These are phyloP conservation scores for Lunularia cruciata DNA, from an alignment of 225 moss, liverwort and hornwort species.

Conservation along the genomic window DNA sequence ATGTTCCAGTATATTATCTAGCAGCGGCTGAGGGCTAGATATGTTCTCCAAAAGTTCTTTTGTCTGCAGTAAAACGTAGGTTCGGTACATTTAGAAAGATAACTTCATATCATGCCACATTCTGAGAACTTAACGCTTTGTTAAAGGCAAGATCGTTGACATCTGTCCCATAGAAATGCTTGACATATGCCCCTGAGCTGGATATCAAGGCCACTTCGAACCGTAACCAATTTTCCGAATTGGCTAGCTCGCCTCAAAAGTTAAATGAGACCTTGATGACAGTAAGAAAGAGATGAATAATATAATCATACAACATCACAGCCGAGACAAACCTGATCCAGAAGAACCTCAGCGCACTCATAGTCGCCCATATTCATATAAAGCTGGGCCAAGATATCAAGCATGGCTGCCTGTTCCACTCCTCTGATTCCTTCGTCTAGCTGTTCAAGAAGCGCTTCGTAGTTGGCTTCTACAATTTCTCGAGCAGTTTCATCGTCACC, in stretches of 20 bases:
- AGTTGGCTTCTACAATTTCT: conserved; percentile 80
- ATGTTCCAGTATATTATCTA: conserved; percentile 78
- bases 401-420: conserved; percentile 86
- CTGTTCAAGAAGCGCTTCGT: conserved; percentile 70
- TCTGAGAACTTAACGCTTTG: too few species aligned
- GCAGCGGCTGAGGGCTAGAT: conserved; percentile 55
- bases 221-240: too few species aligned
- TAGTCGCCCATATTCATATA: conserved; percentile 77
- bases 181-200: too few species aligned
- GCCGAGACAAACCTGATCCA: conserved; percentile 48
- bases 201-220: too few species aligned
- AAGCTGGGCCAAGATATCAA: conserved; percentile 84
- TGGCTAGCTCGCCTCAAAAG: background rate
- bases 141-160: too few species aligned
- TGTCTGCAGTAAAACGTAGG: conserved; percentile 40
- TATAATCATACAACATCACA: background rate
- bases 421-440: conserved; percentile 69
- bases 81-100: background rate
- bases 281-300: background rate
- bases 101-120: too few species aligned
- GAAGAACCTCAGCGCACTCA: conserved; percentile 60
- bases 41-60: conserved; percentile 59
- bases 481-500: conserved; percentile 71
- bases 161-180: too few species aligned
- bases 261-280: background rate